Base-by-base conservation (phyloP, 495 filamentous ascomycete species). In the Staphylotrichum longicolle region DNA sequence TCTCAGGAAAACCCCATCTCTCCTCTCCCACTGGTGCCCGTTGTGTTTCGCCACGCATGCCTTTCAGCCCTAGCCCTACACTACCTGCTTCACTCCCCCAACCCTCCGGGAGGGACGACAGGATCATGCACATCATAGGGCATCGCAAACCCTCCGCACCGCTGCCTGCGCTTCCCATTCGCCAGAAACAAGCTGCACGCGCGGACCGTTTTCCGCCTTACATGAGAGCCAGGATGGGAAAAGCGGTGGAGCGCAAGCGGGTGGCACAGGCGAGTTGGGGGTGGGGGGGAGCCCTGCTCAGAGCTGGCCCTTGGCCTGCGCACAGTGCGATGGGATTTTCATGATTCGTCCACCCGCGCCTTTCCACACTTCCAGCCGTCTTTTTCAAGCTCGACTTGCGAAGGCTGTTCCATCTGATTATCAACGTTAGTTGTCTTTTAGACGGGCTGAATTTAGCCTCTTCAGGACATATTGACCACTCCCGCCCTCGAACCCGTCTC, bases 161-260 rank as follows among this genome's bases (percentile, higher is more conserved):
- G 30, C 62, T 57, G 48, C 56, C 64, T 59, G 37, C 63, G 40
- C 42, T 54, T 73, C 71, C 63, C 59, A 74, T 74, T 74, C 70
- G 71, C 62, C 65, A 58, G 60, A 50, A 15, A 53, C 45, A 37
- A 61, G 54, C 71, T 75, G 72, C 72, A 75, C 67, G 71, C 58
- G 72, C 72, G 72, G 72, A 75, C 72, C 72, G 72, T 75, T 75
- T 72, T 75, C 72, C 72, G 72, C 72, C 72, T 66, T 70, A 73
- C 71, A 75, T 72, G 67, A 61, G 60, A 57, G 65, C 69, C 68
- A 68, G 66, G 72, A 68, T 69, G 44, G 58, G 58, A 41, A 53
- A 68, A 66, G 61, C 52, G 61, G 60, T 61, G 66, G 56, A 9
- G 51, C 63, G 51, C 48, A 46, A 48, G 53, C 53, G 59, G 41